Evolutionary conservation across 805 yeast genomes (phyloP).

Genomic region (Starmerella vitae): DNA sequence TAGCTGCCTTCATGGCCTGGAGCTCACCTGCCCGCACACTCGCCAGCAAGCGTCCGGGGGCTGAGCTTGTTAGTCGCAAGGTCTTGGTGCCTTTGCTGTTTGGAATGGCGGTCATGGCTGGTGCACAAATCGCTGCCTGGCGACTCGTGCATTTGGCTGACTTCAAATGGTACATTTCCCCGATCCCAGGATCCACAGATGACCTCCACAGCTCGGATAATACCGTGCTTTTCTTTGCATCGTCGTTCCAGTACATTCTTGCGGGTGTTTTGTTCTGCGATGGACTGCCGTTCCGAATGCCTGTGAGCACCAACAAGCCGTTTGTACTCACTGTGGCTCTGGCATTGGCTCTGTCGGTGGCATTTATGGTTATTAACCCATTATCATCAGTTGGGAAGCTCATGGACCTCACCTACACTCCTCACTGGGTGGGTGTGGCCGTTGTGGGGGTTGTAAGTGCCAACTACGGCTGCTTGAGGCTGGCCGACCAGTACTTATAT

Average conservation of each 20-base stretch:
- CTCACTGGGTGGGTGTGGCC: slow-evolving; percentile 35
- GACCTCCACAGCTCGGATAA: slow-evolving; percentile 81
- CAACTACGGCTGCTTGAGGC: slow-evolving; percentile 38
- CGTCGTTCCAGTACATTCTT: slow-evolving; percentile 81
- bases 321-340: slow-evolving; percentile 49
- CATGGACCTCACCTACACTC: slow-evolving; percentile 61
- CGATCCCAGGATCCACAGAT: slow-evolving; percentile 68
- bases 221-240: slow-evolving; percentile 63
- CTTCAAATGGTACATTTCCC: slow-evolving; percentile 60
- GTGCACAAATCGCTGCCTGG: slow-evolving; percentile 65
- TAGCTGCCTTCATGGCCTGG: slow-evolving; percentile 97
- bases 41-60: slow-evolving; percentile 72
- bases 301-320: slow-evolving; percentile 49
- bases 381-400: slow-evolving; percentile 45
- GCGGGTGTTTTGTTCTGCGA: slow-evolving; percentile 72
- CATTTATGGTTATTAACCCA: slow-evolving; percentile 40
- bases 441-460: slow-evolving; percentile 30
- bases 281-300: slow-evolving; percentile 88
- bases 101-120: slow-evolving; percentile 48
- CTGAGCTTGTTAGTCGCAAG: slow-evolving; percentile 81
- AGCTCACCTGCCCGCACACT: slow-evolving; percentile 56
- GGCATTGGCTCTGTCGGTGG: slow-evolving; percentile 38
- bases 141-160: slow-evolving; percentile 33
- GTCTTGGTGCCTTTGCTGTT: slow-evolving; percentile 72
- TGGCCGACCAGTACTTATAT: slow-evolving; percentile 37